phyloP scores from a whole-genome alignment of 176 grass and related monocot genomes.

The Microstegium vimineum region DNA sequence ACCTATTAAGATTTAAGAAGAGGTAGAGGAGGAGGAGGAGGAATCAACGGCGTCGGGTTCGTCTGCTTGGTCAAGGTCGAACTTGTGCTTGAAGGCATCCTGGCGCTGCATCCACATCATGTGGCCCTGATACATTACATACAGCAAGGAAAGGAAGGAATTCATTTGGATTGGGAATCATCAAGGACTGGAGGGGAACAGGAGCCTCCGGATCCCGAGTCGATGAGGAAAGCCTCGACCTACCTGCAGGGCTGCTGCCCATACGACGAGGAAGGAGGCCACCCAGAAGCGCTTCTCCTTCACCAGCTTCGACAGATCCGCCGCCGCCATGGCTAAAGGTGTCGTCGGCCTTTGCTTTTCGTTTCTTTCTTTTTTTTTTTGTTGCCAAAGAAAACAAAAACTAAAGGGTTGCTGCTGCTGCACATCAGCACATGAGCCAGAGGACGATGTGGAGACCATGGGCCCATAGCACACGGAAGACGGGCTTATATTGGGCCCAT shows the following conservation, averaged over 20 bases:
- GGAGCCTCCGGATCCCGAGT: background rate
- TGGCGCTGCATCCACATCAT: constrained; percentile 92
- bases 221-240: background rate
- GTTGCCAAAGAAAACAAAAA: no score
- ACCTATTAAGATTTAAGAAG: background rate
- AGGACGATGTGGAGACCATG: no score
- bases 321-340: constrained; percentile 11
- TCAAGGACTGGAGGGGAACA: background rate
- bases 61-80: constrained; percentile 7
- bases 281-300: constrained; percentile 88
- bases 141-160: background rate
- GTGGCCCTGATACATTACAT: constrained; percentile 36
- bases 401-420: background rate
- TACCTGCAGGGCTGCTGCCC: constrained; percentile 84
- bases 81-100: constrained; percentile 87
- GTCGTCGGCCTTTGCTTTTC: background rate
- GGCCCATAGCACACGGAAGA: no score
- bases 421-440: no score
- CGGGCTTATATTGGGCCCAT: no score
- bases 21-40: background rate
- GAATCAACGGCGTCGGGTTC: background rate
- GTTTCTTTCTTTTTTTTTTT: background rate
- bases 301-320: constrained; percentile 44
- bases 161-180: background rate
- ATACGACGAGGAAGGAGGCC: constrained; percentile 67